Evolutionary conservation across 306 rosid species (phyloP).

Genomic region (Quercus dentata): DNA sequence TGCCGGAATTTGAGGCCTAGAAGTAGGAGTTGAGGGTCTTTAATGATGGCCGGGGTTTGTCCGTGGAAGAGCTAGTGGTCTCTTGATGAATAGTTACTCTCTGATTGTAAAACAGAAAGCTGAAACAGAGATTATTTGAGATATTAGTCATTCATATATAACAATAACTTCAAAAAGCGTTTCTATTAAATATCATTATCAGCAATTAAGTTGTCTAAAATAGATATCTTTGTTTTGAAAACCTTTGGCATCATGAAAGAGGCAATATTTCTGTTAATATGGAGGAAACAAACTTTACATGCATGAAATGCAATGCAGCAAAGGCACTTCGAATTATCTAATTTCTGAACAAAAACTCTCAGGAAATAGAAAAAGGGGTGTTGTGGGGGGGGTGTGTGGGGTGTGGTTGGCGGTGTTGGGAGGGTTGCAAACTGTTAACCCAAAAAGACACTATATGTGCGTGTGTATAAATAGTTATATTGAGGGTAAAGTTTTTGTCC

Average conservation of each 20-base stretch:
- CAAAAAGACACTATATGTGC: too few relatives aligned
- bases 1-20: constrained; percentile 87
- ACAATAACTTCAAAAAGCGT: neutral
- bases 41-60: constrained; percentile 57
- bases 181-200: neutral
- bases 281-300: neutral
- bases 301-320: too few relatives aligned
- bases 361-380: too few relatives aligned
- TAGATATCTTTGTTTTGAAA: neutral
- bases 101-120: constrained; percentile 91
- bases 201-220: neutral
- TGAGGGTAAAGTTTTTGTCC: too few relatives aligned
- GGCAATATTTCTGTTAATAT: neutral
- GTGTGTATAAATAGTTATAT: too few relatives aligned
- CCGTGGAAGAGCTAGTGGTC: constrained; percentile 62
- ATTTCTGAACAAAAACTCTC: too few relatives aligned
- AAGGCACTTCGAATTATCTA: too few relatives aligned
- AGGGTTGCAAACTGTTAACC: too few relatives aligned
- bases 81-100: constrained; percentile 56
- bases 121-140: constrained; percentile 31
- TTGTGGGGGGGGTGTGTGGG: too few relatives aligned
- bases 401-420: too few relatives aligned
- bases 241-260: neutral
- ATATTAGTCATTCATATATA: constrained; percentile 13
- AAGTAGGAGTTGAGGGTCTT: constrained; percentile 91